Evolutionary conservation across 192 early-diverging fungal genomes (phyloP).

Genomic region (Podila epigama): DNA sequence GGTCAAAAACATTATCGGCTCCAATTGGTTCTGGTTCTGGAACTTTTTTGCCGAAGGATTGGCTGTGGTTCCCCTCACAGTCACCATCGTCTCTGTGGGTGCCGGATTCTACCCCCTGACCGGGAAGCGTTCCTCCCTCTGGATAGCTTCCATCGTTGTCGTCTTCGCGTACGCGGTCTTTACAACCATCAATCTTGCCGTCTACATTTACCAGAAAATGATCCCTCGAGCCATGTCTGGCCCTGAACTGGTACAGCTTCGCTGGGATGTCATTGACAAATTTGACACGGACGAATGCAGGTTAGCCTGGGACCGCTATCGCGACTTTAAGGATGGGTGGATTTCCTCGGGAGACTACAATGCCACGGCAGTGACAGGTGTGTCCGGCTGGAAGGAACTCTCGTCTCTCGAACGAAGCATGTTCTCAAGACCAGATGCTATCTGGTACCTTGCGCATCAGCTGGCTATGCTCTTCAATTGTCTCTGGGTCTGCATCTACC

Average conservation of each 20-base stretch:
- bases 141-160: conserved; percentile 10
- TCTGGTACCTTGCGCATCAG: conserved; percentile 13
- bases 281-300: neutral
- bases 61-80: conserved; percentile 6
- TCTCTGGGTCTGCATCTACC: conserved; percentile 19
- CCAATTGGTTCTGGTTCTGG: conserved; percentile 23
- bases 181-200: conserved; percentile 1
- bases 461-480: conserved; percentile 18
- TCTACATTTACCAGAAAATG: conserved; percentile 15
- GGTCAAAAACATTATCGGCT: neutral
- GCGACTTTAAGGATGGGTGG: neutral
- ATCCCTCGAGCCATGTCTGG: neutral
- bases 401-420: neutral
- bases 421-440: neutral
- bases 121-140: conserved; percentile 9
- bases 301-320: neutral
- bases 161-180: conserved; percentile 10
- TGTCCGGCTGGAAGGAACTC: conserved; percentile 1
- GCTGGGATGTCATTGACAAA: neutral
- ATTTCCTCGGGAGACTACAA: neutral
- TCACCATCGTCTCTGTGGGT: conserved; percentile 22
- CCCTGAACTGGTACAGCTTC: neutral
- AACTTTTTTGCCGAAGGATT: conserved; percentile 24
- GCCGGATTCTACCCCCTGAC: conserved; percentile 38
- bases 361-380: neutral